A percentile compares a stretch with the other conserved stretches of the same genome.
These are phyloP conservation scores for Hypoxylon sp. DNA, from an alignment of 2,329 filamentous ascomycete species.

Conservation along the genomic window DNA sequence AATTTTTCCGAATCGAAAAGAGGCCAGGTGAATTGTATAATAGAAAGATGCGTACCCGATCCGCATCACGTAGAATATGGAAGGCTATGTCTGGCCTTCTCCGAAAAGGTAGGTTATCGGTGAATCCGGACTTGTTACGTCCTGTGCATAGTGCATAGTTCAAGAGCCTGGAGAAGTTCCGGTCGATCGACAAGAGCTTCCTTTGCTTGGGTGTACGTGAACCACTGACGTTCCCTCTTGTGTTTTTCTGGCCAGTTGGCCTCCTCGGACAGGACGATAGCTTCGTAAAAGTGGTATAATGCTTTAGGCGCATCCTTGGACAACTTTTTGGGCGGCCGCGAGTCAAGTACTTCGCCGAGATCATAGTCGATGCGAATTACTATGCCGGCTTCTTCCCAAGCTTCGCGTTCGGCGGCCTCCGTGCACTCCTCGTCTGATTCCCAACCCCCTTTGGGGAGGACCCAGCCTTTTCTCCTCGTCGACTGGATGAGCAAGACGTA, in stretches of 20 bases:
- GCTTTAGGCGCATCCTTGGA: constrained; percentile 69
- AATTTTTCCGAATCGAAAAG: constrained; percentile 35
- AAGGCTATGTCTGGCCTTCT: constrained; percentile 1
- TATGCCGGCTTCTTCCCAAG: constrained; percentile 98
- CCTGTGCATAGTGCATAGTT: constrained; percentile 76
- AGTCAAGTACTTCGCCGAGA: constrained; percentile 86
- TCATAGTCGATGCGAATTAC: constrained; percentile 84
- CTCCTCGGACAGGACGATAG: constrained; percentile 85
- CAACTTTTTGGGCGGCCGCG: constrained; percentile 78
- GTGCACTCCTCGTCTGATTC: constrained; percentile 91
- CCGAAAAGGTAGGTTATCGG: constrained; percentile 10
- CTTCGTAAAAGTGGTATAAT: constrained; percentile 85
- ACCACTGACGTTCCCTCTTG: constrained; percentile 91
- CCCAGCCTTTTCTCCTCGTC: constrained; percentile 90
- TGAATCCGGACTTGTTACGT: constrained; percentile 38
- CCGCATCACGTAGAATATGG: constrained; percentile 14
- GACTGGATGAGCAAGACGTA: constrained; percentile 95
- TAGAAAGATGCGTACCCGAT: constrained; percentile 17
- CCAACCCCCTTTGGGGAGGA: constrained; percentile 97
- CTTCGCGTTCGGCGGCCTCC: constrained; percentile 86
- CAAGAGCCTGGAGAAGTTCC: constrained; percentile 87
- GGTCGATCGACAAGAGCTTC: constrained; percentile 79
- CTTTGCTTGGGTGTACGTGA: constrained; percentile 83
- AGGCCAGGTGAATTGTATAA: constrained; percentile 35
- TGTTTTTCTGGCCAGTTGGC: constrained; percentile 91